Percentiles rank a stretch among this genome's conserved stretches.
Evolutionary conservation across 768 basidiomycete species (phyloP).

Genomic region (Harrya chromipes): DNA sequence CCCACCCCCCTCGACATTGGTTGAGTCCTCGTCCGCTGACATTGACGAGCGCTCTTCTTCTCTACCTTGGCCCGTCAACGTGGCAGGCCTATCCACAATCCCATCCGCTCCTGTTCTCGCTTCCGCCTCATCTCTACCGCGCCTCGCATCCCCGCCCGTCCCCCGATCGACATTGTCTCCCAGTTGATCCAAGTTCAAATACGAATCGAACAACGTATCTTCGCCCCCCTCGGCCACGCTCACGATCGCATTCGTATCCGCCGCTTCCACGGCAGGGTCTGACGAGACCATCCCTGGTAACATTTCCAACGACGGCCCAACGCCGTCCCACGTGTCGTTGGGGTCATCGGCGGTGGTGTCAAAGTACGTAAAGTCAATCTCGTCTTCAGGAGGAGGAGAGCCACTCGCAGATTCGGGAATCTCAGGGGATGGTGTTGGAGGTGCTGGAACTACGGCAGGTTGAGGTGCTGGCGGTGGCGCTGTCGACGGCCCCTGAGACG

Average conservation of each 20-base stretch:
- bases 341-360: constrained; percentile 1
- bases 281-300: not conserved
- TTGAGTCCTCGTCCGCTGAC: not conserved
- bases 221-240: constrained; percentile 1
- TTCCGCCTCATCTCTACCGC: not conserved
- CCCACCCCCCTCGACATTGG: not conserved
- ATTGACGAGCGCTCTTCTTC: not conserved
- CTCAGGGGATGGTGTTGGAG: constrained; percentile 5
- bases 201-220: constrained; percentile 22
- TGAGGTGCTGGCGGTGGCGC: constrained; percentile 1
- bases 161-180: constrained; percentile 1
- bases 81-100: not conserved
- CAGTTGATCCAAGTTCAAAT: constrained; percentile 20
- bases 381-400: no score
- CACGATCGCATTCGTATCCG: not conserved
- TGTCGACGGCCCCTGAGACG: not conserved
- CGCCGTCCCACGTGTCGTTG: constrained; percentile 3
- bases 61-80: not conserved
- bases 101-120: not conserved
- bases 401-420: no score
- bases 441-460: not conserved
- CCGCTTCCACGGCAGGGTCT: not conserved
- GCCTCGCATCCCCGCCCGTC: not conserved
- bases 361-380: constrained; percentile 16
- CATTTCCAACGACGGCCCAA: constrained; percentile 5